Conservation (phyloP, 257 asterid genomes). For the Solanum corneliomulleri region DNA sequence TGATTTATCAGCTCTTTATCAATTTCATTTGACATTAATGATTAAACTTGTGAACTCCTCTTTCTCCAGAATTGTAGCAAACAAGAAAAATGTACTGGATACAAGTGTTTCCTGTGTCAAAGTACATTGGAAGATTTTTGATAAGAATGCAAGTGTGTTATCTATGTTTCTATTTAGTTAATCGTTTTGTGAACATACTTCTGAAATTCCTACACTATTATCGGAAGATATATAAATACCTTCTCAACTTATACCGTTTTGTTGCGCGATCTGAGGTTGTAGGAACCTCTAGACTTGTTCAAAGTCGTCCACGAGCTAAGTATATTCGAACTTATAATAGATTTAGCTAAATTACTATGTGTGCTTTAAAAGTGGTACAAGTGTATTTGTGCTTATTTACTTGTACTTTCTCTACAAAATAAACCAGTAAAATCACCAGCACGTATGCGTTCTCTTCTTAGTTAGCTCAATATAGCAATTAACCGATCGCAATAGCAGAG, state of each 20-base stretch:
- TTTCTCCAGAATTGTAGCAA: neutral
- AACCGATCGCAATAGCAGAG: neutral
- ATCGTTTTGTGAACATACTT: neutral
- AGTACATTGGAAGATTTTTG: neutral
- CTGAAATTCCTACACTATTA: no score
- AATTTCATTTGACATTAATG: neutral
- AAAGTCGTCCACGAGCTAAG: neutral
- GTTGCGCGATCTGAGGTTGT: neutral
- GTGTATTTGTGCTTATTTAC: neutral
- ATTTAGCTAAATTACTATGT: neutral
- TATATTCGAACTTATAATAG: neutral
- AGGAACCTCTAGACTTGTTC: neutral
- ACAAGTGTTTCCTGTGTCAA: neutral
- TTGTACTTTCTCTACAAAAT: neutral
- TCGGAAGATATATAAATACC: neutral
- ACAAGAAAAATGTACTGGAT: neutral
- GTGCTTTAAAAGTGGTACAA: neutral
- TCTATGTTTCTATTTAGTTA: neutral
- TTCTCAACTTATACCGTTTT: neutral
- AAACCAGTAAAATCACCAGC: neutral
- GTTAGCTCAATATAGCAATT: neutral
- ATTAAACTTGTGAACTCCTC: neutral
- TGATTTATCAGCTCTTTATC: neutral
- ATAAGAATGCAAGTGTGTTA: neutral
- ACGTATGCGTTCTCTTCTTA: neutral